These are phyloP conservation scores for Hansenula lynferdii DNA, from an alignment of 1,139 yeast genomes.

Conservation along the genomic window DNA sequence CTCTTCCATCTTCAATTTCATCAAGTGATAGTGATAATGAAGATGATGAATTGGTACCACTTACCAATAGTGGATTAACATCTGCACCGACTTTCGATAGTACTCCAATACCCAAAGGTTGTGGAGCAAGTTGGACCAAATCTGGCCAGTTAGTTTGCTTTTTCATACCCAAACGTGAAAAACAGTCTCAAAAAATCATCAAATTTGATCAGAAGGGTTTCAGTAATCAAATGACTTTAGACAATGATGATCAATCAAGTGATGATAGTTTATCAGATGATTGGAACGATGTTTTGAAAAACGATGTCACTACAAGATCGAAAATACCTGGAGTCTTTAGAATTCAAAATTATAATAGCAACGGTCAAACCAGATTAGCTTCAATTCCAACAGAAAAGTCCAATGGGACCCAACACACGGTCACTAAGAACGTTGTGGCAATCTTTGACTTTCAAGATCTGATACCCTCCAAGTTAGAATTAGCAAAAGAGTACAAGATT, in stretches of 20 bases:
- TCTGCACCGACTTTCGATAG: constrained; percentile 50
- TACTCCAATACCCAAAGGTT: constrained; percentile 88
- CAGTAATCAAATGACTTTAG: constrained; percentile 24
- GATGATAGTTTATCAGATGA: constrained; percentile 34
- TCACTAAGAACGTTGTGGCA: constrained; percentile 46
- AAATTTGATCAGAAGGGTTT: constrained; percentile 41
- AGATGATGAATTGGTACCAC: constrained; percentile 19
- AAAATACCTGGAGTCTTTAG: constrained; percentile 27
- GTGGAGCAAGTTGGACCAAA: constrained; percentile 87
- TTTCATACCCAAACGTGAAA: constrained; percentile 54
- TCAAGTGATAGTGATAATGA: constrained; percentile 24
- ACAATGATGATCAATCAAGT: constrained; percentile 27
- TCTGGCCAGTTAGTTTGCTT: constrained; percentile 80
- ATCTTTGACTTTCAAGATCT: constrained; percentile 64
- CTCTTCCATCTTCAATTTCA: constrained; percentile 24
- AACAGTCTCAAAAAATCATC: constrained; percentile 30
- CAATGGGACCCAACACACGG: constrained; percentile 8
- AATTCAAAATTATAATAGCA: constrained; percentile 14
- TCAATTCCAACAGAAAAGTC: constrained; percentile 18
- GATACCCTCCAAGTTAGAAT: constrained; percentile 70
- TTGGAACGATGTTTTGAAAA: constrained; percentile 35
- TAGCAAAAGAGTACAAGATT: constrained; percentile 73
- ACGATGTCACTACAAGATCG: constrained; percentile 30
- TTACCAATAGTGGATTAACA: constrained; percentile 10
- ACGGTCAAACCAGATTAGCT: constrained; percentile 14